A percentile compares a stretch with the other conserved stretches of the same genome.
Conservation (phyloP, 352 stramenopile species). For the Phytophthora hybrid region DNA sequence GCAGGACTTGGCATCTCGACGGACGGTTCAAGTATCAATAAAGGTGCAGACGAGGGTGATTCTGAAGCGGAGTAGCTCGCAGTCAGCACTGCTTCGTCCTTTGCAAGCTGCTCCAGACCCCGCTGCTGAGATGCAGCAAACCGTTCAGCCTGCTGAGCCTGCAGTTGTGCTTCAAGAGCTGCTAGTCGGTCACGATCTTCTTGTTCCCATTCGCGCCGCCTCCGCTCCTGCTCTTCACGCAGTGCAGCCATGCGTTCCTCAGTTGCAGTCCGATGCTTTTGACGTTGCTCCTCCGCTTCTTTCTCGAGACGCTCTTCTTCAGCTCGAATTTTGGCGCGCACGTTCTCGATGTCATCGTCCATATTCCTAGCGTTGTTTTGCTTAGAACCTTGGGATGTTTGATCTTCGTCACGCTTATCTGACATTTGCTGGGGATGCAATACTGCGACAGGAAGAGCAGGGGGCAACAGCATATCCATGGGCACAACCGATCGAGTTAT, state of each 20-base stretch:
- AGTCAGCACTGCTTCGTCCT: conserved; percentile 35
- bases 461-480: conserved; percentile 24
- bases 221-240: conserved; percentile 68
- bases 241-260: conserved; percentile 68
- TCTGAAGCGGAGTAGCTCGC: background rate
- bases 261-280: conserved; percentile 55
- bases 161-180: conserved; percentile 57
- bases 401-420: conserved; percentile 6
- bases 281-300: conserved; percentile 54
- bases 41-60: conserved; percentile 1
- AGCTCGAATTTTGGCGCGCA: conserved; percentile 49
- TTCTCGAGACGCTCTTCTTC: conserved; percentile 53
- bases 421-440: conserved; percentile 5
- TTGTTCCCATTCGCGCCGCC: conserved; percentile 74
- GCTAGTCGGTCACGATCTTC: conserved; percentile 61
- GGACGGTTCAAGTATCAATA: conserved; percentile 10
- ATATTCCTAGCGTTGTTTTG: background rate
- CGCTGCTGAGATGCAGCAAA: conserved; percentile 40
- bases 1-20: conserved; percentile 19
- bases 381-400: background rate
- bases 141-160: conserved; percentile 51
- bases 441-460: conserved; percentile 22
- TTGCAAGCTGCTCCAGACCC: conserved; percentile 41
- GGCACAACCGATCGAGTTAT: conserved; percentile 25
- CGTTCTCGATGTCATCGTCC: conserved; percentile 44